Conservation (phyloP, 2,329 filamentous ascomycete species). For the Aspergillus tanneri region DNA sequence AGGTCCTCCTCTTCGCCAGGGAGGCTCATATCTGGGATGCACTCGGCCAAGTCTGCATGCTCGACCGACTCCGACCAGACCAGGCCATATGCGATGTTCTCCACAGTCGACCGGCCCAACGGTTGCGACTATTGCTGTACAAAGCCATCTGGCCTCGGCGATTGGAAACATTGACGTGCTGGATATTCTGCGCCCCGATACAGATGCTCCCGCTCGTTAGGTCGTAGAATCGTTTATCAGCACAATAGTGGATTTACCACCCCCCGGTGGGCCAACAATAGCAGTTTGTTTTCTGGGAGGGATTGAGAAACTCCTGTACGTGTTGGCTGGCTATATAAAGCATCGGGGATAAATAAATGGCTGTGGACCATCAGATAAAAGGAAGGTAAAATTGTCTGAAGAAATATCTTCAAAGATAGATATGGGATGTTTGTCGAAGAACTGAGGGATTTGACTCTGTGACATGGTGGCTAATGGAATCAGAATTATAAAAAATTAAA, state of each 20-base stretch:
- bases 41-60: slow-evolving; percentile 44
- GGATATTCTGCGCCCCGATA: slow-evolving; percentile 38
- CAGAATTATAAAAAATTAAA: too few relatives aligned
- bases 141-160: slow-evolving; percentile 15
- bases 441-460: too few relatives aligned
- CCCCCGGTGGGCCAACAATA: slow-evolving; percentile 70
- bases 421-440: too few relatives aligned
- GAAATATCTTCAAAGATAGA: too few relatives aligned
- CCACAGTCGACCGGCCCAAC: slow-evolving; percentile 76
- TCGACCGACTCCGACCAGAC: slow-evolving; percentile 36
- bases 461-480: too few relatives aligned
- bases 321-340: slow-evolving; percentile 35
- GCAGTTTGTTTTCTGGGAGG: slow-evolving; percentile 51
- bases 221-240: slow-evolving; percentile 71
- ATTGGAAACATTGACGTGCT: slow-evolving; percentile 27
- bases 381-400: too few relatives aligned
- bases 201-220: slow-evolving; percentile 30
- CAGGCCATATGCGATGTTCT: slow-evolving; percentile 66
- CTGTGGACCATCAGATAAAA: too few relatives aligned
- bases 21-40: slow-evolving; percentile 69
- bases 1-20: slow-evolving; percentile 52
- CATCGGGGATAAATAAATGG: too few relatives aligned
- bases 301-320: slow-evolving; percentile 33
- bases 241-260: slow-evolving; percentile 72
- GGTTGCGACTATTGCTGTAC: slow-evolving; percentile 69